Conservation (phyloP, 495 filamentous ascomycete species). For the Penicillium subrubescens region DNA sequence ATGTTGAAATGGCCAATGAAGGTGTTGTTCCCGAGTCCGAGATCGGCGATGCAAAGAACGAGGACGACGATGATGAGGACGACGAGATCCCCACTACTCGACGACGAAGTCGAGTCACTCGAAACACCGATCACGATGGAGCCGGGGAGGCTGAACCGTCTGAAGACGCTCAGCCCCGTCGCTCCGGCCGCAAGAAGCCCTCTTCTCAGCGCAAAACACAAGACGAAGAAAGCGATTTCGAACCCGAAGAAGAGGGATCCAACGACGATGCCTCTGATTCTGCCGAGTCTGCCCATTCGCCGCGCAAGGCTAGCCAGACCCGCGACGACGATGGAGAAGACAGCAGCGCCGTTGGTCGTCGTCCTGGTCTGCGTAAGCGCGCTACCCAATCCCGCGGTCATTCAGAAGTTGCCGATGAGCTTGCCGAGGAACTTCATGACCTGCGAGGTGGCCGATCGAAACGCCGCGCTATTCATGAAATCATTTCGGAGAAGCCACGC, state of each 20-base stretch:
- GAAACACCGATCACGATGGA: conserved; percentile 29
- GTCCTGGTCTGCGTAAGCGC: conserved; percentile 53
- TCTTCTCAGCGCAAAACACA: conserved; percentile 53
- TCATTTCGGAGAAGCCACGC: conserved; percentile 59
- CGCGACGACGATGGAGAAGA: conserved; percentile 49
- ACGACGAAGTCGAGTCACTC: conserved; percentile 49
- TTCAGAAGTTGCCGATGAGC: conserved; percentile 67
- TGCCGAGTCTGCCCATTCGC: conserved; percentile 46
- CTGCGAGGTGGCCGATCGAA: conserved; percentile 58
- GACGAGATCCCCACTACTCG: conserved; percentile 63
- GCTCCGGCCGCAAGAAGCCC: conserved; percentile 51
- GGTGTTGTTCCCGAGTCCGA: conserved; percentile 56
- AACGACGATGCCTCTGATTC: conserved; percentile 65
- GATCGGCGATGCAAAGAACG: conserved; percentile 42
- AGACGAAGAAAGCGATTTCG: conserved; percentile 85
- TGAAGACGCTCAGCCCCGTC: conserved; percentile 38
- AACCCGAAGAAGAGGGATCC: conserved; percentile 65
- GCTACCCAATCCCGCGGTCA: conserved; percentile 54
- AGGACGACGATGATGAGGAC: conserved; percentile 62
- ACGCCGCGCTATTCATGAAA: conserved; percentile 54
- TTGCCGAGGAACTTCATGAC: conserved; percentile 76
- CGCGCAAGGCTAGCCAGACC: conserved; percentile 42
- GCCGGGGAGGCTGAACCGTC: conserved; percentile 33
- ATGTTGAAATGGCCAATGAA: conserved; percentile 47
- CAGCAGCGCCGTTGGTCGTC: conserved; percentile 47